Conservation (phyloP, 2,329 filamentous ascomycete genomes). For the Hypocreales sp. region DNA sequence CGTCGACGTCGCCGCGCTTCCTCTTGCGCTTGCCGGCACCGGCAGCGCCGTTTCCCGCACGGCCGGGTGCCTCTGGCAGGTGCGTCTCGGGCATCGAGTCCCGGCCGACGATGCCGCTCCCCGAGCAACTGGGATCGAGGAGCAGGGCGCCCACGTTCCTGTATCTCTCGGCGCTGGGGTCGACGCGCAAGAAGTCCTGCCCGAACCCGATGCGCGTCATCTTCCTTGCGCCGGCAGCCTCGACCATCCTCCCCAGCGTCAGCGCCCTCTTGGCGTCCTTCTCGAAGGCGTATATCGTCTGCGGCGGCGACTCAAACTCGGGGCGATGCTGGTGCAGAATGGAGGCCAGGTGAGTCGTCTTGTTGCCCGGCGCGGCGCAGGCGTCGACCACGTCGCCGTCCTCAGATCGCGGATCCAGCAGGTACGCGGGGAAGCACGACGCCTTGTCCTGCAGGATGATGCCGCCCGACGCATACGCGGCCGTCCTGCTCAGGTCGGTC, state of each 20-base stretch:
- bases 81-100: slow-evolving; percentile 61
- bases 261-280: slow-evolving; percentile 56
- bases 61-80: slow-evolving; percentile 27
- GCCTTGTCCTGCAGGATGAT: slow-evolving; percentile 94
- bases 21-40: slow-evolving; percentile 24
- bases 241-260: slow-evolving; percentile 74
- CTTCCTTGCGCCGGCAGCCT: slow-evolving; percentile 52
- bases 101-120: slow-evolving; percentile 82
- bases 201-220: slow-evolving; percentile 54
- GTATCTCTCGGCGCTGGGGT: slow-evolving; percentile 48
- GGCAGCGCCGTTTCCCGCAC: slow-evolving; percentile 4
- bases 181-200: slow-evolving; percentile 68
- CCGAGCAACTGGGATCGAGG: slow-evolving; percentile 88
- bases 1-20: slow-evolving; percentile 23
- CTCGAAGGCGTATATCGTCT: slow-evolving; percentile 61
- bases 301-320: slow-evolving; percentile 16
- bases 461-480: slow-evolving; percentile 59
- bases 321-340: slow-evolving; percentile 37
- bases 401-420: slow-evolving; percentile 52
- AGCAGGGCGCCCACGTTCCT: slow-evolving; percentile 64
- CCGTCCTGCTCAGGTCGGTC: slow-evolving; percentile 55
- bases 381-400: slow-evolving; percentile 78
- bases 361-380: slow-evolving; percentile 91
- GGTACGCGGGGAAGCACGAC: slow-evolving; percentile 87
- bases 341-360: slow-evolving; percentile 84